Evolutionary conservation across 306 rosid species (phyloP).

Genomic region (Gillenia trifoliata): DNA sequence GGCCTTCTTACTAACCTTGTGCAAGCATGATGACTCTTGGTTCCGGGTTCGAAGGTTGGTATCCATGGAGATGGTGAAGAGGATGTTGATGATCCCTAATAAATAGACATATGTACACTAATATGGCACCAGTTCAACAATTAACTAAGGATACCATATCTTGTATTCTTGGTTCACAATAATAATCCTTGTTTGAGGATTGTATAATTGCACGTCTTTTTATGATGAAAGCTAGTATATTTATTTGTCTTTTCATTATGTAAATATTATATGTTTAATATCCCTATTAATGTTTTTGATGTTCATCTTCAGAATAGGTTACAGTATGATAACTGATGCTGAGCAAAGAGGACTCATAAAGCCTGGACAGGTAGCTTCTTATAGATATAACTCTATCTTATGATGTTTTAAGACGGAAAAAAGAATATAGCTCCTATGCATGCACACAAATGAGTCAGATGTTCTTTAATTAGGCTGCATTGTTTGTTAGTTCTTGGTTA

Average conservation of each 20-base stretch:
- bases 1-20: too few relatives aligned
- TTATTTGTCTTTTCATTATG: neutral
- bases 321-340: conserved; percentile 89
- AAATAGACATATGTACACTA: too few relatives aligned
- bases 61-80: too few relatives aligned
- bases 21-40: too few relatives aligned
- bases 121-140: neutral
- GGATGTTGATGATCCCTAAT: too few relatives aligned
- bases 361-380: conserved; percentile 76
- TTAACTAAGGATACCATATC: neutral
- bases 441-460: conserved; percentile 10
- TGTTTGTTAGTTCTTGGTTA: neutral
- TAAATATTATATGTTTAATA: neutral
- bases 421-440: neutral
- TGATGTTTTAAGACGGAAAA: neutral
- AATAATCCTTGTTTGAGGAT: neutral
- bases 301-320: conserved; percentile 74
- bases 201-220: neutral
- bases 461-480: neutral
- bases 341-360: conserved; percentile 81
- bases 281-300: conserved; percentile 3
- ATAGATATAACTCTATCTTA: neutral
- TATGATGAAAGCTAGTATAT: conserved; percentile 7
- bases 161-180: neutral
- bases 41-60: too few relatives aligned